Evolutionary conservation across 139 green algal genomes (phyloP).

Genomic region (Chlorella sp.): DNA sequence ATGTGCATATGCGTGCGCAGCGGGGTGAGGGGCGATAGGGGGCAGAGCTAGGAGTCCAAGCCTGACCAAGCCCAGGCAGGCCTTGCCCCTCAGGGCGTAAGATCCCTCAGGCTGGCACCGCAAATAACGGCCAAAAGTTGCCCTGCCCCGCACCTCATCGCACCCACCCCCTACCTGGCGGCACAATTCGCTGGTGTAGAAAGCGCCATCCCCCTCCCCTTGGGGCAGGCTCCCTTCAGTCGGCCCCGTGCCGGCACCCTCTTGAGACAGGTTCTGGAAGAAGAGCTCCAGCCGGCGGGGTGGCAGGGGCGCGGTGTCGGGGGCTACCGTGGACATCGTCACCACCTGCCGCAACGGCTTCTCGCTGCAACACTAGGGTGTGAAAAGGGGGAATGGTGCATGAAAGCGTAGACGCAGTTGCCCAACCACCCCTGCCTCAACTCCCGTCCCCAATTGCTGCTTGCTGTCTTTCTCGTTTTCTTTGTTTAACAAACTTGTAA

Average conservation of each 20-base stretch:
- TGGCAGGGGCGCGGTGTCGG: slow-evolving; percentile 40
- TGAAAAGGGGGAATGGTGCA: background rate
- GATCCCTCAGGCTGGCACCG: background rate
- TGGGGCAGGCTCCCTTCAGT: background rate
- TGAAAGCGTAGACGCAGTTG: too few species aligned
- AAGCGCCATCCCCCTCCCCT: background rate
- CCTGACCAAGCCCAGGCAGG: background rate
- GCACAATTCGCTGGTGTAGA: slow-evolving; percentile 40
- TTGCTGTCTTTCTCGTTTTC: too few species aligned
- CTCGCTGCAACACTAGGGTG: background rate
- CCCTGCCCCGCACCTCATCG: background rate
- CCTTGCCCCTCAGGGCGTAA: background rate
- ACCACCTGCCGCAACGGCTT: slow-evolving; percentile 43
- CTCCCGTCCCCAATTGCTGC: too few species aligned
- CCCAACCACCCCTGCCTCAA: too few species aligned
- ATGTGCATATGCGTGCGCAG: background rate
- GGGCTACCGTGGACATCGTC: slow-evolving; percentile 22
- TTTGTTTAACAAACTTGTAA: too few species aligned
- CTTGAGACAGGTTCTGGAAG: slow-evolving; percentile 33
- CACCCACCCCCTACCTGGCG: background rate
- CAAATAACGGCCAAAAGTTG: background rate
- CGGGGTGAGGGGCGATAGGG: too few species aligned
- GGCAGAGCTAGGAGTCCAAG: too few species aligned
- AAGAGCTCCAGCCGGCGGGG: slow-evolving; percentile 47
- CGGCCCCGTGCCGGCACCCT: background rate